Base-by-base conservation (phyloP, 148 eudicot species). In the Chenopodium berlandieri region DNA sequence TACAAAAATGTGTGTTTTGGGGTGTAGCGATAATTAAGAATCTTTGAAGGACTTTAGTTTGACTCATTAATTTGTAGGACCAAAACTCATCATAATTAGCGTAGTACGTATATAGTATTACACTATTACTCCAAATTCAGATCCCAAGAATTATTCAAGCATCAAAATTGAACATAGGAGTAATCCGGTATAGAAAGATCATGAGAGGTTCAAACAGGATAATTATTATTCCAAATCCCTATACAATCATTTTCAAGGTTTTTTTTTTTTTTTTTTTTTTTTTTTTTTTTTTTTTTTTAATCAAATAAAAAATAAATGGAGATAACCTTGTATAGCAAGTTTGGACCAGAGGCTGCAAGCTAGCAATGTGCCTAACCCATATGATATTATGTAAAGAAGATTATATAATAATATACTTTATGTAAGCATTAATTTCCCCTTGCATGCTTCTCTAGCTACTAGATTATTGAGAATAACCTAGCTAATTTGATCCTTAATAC, bases 201-300 rank as follows among this genome's bases (percentile, higher is more conserved):
- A 66, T 66, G 13, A 68, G 56, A 80, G 50, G 34, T 17, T 48
- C 77, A 32, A 80, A 46, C 31, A 32, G 31, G 71, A 50, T 50
- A 76, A 44, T 65, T 47, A 34, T 56, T 76, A 37, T 80, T 74
- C 48, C 86, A 76, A 84, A 76, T 84, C 83, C 83, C 86, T 12
- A 80, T 48, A 73, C 48, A 56, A 56, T 52, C 40, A 52, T 69
- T 40, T 76, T 69, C 73, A 58, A 40, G 25, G 37, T 47, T 63
- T 40, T 63, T 4, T 5, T 62, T 40, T 52, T 9, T 10, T 20
- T 9, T 7, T 22, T n/a, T 12, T 70, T 31, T 30, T 37, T 71
- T 4, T 5, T 62, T 40, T 50, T 4, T 10, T 20, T 9, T 7
- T 22, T 10, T 11, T 70, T 31, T 30, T 71, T 71, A 1, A 56